phyloP scores from a whole-genome alignment of 2,329 filamentous ascomycete genomes.

The Phialophora tarda region DNA sequence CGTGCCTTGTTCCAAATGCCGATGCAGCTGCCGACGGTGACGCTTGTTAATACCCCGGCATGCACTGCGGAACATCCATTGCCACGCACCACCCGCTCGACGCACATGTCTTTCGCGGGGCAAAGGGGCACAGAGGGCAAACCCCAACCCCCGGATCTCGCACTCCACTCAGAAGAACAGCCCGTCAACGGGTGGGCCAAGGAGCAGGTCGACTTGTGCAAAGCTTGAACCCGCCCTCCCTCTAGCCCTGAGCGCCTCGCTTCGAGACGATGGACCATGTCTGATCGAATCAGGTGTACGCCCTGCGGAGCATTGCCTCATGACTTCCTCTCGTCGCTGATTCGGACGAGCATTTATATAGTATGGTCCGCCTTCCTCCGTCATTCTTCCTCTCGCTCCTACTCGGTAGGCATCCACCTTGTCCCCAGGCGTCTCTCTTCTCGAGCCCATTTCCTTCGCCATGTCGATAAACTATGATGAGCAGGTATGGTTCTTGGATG shows the following conservation, averaged over 20 bases:
- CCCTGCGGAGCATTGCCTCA: not conserved
- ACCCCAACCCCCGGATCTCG: conserved; percentile 1
- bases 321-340: not conserved
- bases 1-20: not conserved
- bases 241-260: not conserved
- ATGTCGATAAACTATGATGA: conserved; percentile 59
- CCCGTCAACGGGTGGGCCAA: not conserved
- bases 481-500: conserved; percentile 41
- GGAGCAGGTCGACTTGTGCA: not conserved
- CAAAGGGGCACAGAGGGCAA: not conserved
- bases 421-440: not conserved
- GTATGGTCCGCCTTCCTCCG: not conserved
- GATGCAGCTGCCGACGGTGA: conserved; percentile 7
- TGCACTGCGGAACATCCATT: not conserved
- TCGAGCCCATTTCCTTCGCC: conserved; percentile 22
- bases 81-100: not conserved
- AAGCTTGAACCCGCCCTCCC: conserved; percentile 3
- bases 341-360: not conserved
- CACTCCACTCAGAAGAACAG: not conserved
- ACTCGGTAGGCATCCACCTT: not conserved
- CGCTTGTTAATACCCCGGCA: not conserved
- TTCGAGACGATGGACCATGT: not conserved
- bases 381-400: not conserved
- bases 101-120: not conserved
- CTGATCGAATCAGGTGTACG: not conserved